Percentiles rank a stretch among this genome's conserved stretches.
phyloP scores from a whole-genome alignment of 495 filamentous ascomycete genomes.

The Aeminium ludgeri region DNA sequence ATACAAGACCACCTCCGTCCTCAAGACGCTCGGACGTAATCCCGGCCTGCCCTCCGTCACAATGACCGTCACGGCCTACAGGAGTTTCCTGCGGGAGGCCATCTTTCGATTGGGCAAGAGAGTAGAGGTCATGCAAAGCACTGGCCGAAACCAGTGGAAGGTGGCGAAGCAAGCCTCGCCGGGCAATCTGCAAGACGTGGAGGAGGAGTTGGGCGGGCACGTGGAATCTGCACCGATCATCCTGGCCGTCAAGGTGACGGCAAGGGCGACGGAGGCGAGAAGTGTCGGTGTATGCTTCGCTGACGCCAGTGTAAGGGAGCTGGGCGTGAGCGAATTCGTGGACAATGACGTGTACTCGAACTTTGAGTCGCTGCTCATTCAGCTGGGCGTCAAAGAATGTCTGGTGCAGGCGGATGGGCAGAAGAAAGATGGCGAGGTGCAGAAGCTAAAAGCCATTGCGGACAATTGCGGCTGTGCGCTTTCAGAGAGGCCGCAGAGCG shows the following conservation, averaged over 20 bases:
- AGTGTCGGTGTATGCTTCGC: slow-evolving; percentile 94
- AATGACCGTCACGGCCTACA: slow-evolving; percentile 81
- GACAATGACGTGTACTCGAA: slow-evolving; percentile 98
- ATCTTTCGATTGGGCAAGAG: slow-evolving; percentile 81
- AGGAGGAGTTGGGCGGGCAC: slow-evolving; percentile 82
- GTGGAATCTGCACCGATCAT: slow-evolving; percentile 86
- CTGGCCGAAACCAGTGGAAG: slow-evolving; percentile 76
- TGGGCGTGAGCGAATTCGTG: slow-evolving; percentile 92
- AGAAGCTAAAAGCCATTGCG: slow-evolving; percentile 73
- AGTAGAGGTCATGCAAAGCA: slow-evolving; percentile 72
- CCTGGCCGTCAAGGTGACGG: slow-evolving; percentile 78
- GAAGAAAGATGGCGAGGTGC: slow-evolving; percentile 73
- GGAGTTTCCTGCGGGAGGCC: slow-evolving; percentile 87
- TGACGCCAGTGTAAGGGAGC: slow-evolving; percentile 87
- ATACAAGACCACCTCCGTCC: slow-evolving; percentile 93
- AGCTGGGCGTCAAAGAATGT: slow-evolving; percentile 89
- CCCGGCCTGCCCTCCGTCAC: slow-evolving; percentile 82
- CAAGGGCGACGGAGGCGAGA: slow-evolving; percentile 68
- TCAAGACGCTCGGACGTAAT: slow-evolving; percentile 71
- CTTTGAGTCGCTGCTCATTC: slow-evolving; percentile 90
- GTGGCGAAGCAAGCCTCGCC: slow-evolving; percentile 68
- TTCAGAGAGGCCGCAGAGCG: slow-evolving; percentile 53
- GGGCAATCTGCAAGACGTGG: slow-evolving; percentile 90
- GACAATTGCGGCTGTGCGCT: slow-evolving; percentile 84
- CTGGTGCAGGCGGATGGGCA: slow-evolving; percentile 58